phyloP scores from a whole-genome alignment of 2,329 filamentous ascomycete genomes.

The Cladophialophora psammophila region DNA sequence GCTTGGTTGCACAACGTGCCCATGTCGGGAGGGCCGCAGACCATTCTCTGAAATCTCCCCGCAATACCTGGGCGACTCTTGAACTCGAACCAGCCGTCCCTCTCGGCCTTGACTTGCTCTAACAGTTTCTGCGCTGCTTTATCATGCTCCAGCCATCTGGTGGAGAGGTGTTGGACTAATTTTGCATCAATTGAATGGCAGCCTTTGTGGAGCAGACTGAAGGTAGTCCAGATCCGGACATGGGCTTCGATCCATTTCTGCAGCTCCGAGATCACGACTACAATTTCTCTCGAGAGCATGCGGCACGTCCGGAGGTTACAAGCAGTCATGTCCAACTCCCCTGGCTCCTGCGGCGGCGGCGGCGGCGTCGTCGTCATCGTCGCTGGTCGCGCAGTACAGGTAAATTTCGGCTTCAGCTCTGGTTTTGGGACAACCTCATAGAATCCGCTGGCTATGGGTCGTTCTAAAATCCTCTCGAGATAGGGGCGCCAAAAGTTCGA shows the following conservation, averaged over 20 bases:
- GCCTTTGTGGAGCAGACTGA: not conserved
- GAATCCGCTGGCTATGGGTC: not conserved
- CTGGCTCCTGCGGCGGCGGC: not conserved
- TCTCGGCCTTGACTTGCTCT: not conserved
- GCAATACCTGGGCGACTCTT: not conserved
- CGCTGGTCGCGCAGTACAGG: not conserved
- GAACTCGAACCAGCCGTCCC: not conserved
- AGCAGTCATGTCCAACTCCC: not conserved
- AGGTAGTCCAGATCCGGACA: not conserved
- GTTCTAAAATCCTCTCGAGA: not conserved
- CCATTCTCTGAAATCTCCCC: not conserved
- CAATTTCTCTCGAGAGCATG: not conserved
- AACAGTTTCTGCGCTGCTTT: not conserved
- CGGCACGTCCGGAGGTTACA: not conserved
- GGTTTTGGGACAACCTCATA: not conserved
- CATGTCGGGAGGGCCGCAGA: not conserved
- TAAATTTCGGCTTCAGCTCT: not conserved
- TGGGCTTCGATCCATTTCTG: not conserved
- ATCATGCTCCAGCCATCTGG: not conserved
- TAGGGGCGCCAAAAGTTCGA: not conserved
- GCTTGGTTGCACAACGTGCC: not conserved
- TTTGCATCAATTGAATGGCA: not conserved
- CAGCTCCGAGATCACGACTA: not conserved
- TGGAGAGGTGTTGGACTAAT: not conserved
- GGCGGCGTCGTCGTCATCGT: not conserved